Conservation (phyloP, 140 eudicot species). For the Oenanthe javanica region DNA sequence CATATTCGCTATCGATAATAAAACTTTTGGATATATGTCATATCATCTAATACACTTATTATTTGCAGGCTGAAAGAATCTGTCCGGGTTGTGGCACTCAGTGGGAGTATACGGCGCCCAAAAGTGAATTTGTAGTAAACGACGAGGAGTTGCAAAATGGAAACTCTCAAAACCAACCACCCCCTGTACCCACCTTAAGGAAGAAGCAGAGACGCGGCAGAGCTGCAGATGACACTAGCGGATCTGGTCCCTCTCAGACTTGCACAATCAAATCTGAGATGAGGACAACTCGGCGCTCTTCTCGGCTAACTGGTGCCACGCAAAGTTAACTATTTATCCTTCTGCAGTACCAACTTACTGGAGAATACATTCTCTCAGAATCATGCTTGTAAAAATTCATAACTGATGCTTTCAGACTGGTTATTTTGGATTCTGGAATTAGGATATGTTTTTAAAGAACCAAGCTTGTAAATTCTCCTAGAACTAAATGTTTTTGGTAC, state of each 20-base stretch:
- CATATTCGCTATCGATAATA: not conserved
- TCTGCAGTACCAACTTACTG: not conserved
- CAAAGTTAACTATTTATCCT: not conserved
- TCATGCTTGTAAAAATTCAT: not conserved
- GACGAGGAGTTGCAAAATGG: not conserved
- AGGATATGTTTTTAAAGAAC: not conserved
- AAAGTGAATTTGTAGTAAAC: slow-evolving; percentile 7
- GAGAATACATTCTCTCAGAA: not conserved
- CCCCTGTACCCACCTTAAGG: not conserved
- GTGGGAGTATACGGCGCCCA: slow-evolving; percentile 10
- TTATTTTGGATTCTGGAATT: not conserved
- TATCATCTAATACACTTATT: not conserved
- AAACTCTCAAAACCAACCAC: slow-evolving; percentile 2
- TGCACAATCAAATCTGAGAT: not conserved
- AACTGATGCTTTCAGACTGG: not conserved
- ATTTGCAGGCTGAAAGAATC: slow-evolving; percentile 9
- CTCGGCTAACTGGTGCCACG: not conserved
- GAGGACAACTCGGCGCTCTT: slow-evolving; percentile 11
- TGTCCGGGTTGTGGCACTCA: slow-evolving; percentile 13
- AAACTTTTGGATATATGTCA: not conserved
- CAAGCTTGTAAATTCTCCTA: not conserved
- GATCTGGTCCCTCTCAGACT: slow-evolving; percentile 3
- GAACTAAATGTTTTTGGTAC: not conserved
- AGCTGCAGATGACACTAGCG: not conserved
- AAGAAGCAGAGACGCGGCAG: slow-evolving; percentile 2